Conservation (phyloP, 805 yeast genomes). For the Debaryomyces tyrocola region DNA sequence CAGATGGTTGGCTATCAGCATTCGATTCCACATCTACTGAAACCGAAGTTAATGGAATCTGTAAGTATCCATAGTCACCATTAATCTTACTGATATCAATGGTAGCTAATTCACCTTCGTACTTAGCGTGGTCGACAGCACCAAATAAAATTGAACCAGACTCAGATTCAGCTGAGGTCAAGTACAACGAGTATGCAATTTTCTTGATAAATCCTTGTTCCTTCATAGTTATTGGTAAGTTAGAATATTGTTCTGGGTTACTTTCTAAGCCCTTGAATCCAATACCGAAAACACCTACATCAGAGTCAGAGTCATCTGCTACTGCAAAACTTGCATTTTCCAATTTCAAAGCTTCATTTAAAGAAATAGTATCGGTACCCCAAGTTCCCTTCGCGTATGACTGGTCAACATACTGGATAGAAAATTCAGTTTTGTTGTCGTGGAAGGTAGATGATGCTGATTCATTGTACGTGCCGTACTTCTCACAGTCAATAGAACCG, state of each 20-base stretch:
- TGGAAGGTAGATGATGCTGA: slow-evolving; percentile 31
- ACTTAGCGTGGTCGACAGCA: slow-evolving; percentile 27
- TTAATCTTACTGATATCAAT: slow-evolving; percentile 19
- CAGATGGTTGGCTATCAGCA: slow-evolving; percentile 3
- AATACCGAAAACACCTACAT: slow-evolving; percentile 25
- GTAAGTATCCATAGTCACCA: slow-evolving; percentile 14
- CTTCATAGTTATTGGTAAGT: slow-evolving; percentile 34
- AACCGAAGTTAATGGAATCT: slow-evolving; percentile 19
- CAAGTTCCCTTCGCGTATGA: slow-evolving; percentile 52
- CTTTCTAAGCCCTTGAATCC: slow-evolving; percentile 58
- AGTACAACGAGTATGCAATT: slow-evolving; percentile 38
- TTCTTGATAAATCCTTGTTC: slow-evolving; percentile 33
- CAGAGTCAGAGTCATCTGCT: slow-evolving; percentile 17
- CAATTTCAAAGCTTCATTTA: slow-evolving; percentile 11
- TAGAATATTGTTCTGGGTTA: slow-evolving; percentile 37
- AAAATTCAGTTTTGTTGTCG: slow-evolving; percentile 29
- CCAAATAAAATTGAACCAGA: slow-evolving; percentile 30
- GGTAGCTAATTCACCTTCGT: slow-evolving; percentile 17
- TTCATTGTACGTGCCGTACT: slow-evolving; percentile 39
- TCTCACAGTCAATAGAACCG: slow-evolving; percentile 25
- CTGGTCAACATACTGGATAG: slow-evolving; percentile 48
- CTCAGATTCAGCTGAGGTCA: slow-evolving; percentile 19
- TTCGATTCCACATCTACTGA: slow-evolving; percentile 10
- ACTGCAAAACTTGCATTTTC: slow-evolving; percentile 11
- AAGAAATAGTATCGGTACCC: slow-evolving; percentile 25